phyloP scores from a whole-genome alignment of 306 rosid species.

The Prunus fruticosa region DNA sequence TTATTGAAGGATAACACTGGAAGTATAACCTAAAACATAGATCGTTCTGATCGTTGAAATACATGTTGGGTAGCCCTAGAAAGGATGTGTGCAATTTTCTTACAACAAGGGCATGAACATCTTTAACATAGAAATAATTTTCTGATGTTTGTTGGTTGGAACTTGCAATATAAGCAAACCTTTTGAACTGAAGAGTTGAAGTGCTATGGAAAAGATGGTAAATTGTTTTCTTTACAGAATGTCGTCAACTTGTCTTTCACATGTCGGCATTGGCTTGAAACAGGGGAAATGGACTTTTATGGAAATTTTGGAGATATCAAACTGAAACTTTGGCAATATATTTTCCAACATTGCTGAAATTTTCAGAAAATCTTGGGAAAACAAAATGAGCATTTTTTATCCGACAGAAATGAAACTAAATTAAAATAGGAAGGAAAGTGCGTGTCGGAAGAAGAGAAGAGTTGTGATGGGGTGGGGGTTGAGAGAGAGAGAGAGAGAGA shows the following conservation, averaged over 20 bases:
- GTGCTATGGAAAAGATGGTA: neutral
- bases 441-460: neutral
- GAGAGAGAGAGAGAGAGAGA: too few relatives aligned
- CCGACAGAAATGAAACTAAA: too few relatives aligned
- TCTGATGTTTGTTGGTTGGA: neutral
- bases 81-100: too few relatives aligned
- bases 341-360: neutral
- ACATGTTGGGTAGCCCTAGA: too few relatives aligned
- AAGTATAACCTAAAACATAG: too few relatives aligned
- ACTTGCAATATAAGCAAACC: neutral
- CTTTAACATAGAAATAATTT: too few relatives aligned
- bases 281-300: neutral
- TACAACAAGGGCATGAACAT: too few relatives aligned
- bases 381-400: too few relatives aligned
- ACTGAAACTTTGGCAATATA: neutral
- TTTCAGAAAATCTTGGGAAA: too few relatives aligned
- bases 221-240: neutral
- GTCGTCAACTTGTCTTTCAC: neutral
- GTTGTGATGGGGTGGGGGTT: neutral
- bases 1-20: too few relatives aligned
- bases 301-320: neutral
- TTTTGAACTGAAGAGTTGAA: neutral
- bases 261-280: neutral
- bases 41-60: too few relatives aligned
- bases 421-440: too few relatives aligned